These are phyloP conservation scores for Geranium rotundifolium DNA, from an alignment of 345 rosid species.

Conservation along the genomic window DNA sequence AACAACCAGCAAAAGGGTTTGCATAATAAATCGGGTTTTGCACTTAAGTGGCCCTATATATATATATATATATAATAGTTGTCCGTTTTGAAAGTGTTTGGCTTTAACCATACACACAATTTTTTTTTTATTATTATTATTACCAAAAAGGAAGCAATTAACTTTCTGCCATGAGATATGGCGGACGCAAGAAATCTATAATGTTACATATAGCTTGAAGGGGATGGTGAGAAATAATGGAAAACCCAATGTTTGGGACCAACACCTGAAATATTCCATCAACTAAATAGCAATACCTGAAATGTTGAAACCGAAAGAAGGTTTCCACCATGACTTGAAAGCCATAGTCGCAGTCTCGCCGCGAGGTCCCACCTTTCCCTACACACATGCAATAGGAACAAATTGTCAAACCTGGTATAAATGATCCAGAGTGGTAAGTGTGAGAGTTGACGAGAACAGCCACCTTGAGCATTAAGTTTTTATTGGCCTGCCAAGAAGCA, in stretches of 20 bases:
- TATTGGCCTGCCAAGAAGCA: conserved; percentile 96
- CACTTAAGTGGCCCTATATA: too few relatives aligned
- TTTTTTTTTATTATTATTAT: too few relatives aligned
- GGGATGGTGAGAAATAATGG: not conserved
- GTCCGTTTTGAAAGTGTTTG: too few relatives aligned
- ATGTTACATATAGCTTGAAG: too few relatives aligned
- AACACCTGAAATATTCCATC: not conserved
- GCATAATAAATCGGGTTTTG: too few relatives aligned
- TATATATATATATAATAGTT: too few relatives aligned
- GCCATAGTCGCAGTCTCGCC: conserved; percentile 67
- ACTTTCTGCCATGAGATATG: too few relatives aligned
- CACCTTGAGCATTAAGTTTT: conserved; percentile 83
- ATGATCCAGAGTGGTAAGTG: not conserved
- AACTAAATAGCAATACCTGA: conserved; percentile 31
- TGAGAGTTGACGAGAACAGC: conserved; percentile 1
- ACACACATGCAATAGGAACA: conserved; percentile 5
- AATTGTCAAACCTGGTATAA: conserved; percentile 1
- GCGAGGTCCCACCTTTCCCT: conserved; percentile 79
- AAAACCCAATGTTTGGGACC: not conserved
- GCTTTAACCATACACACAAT: too few relatives aligned
- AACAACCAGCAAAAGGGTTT: too few relatives aligned
- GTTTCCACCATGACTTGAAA: conserved; percentile 98
- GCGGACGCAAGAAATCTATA: too few relatives aligned
- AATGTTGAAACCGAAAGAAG: conserved; percentile 67
- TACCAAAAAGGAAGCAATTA: too few relatives aligned